Evolutionary conservation across 1,284 basidiomycete species (phyloP), one percentile per base, ranked within the genome.

Genomic region (Sanguinoderma infundibulare): DNA sequence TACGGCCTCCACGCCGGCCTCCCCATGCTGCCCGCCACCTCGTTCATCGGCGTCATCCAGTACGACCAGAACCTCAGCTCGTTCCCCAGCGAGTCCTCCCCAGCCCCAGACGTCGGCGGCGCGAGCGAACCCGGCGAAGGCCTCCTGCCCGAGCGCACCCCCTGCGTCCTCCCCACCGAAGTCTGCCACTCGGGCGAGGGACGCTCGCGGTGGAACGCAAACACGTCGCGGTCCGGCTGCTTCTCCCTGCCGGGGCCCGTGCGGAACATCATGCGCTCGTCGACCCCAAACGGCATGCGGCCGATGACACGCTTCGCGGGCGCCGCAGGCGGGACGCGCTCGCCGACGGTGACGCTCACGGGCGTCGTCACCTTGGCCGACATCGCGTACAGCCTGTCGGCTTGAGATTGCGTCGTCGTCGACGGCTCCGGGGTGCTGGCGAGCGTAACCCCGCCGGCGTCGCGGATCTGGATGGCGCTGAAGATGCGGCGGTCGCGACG

Each of bases 21-120:
- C n/a, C 54, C 40, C 28, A 20, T 38, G 24, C 28, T 32, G 34
- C 46, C 34, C 40, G 49, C 50, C 40, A 15, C 32, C 51, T 61
- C 55, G 50, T 52, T 53, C 42, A 52, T 36, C 30, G 60, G 60
- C 15, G 60, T 61, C 60, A 61, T 52, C 60, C 60, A 61, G 50
- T 61, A 38, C 55, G 60, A 46, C 60, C 60, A 61, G 42, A 57
- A 57, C 51, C 60, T 35, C 30, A 61, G 51, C 51, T 52, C 35
- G 17, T 57, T 42, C 30, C 42, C 55, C 14, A 28, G 12, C 36
- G 58, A 36, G 3, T 36, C 50, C 28, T 9, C 44, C 12, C 22
- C 44, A 9, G 38, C 28, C 17, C 24, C 42, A 46, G 42, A 46
- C 14, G 24, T 46, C 5, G 42, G 42, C 28, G 42, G 42, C 42